Conservation (phyloP, 2,329 filamentous ascomycete species). For the Fusarium marasasianum region DNA sequence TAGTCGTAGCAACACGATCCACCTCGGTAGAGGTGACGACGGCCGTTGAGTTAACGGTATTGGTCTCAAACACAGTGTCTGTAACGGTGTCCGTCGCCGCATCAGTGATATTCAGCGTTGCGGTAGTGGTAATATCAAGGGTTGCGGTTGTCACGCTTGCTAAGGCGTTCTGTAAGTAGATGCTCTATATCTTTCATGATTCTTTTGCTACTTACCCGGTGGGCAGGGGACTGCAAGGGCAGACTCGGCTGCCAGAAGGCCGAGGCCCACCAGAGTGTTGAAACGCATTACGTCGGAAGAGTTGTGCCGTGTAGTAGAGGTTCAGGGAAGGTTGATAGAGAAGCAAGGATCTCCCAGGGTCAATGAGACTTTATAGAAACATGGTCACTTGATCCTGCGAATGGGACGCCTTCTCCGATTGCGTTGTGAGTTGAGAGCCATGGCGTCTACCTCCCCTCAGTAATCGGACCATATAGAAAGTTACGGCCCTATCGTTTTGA, state of each 20-base stretch:
- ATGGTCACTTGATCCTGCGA: background rate
- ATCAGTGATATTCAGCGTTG: background rate
- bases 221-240: slow-evolving; percentile 7
- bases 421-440: background rate
- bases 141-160: background rate
- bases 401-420: background rate
- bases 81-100: background rate
- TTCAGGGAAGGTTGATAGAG: background rate
- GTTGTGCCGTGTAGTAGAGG: background rate
- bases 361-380: background rate
- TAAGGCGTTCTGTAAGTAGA: background rate
- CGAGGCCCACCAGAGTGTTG: background rate
- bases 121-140: background rate
- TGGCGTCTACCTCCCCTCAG: background rate
- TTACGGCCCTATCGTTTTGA: background rate
- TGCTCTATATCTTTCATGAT: background rate
- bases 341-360: background rate
- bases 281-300: slow-evolving; percentile 1
- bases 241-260: slow-evolving; percentile 11
- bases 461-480: background rate
- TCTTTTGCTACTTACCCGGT: background rate
- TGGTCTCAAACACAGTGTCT: background rate
- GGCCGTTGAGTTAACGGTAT: background rate
- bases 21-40: background rate
- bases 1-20: background rate